Conservation (phyloP, 371 early-diverging fungal species). For the Zopfochytrium polystomum region DNA sequence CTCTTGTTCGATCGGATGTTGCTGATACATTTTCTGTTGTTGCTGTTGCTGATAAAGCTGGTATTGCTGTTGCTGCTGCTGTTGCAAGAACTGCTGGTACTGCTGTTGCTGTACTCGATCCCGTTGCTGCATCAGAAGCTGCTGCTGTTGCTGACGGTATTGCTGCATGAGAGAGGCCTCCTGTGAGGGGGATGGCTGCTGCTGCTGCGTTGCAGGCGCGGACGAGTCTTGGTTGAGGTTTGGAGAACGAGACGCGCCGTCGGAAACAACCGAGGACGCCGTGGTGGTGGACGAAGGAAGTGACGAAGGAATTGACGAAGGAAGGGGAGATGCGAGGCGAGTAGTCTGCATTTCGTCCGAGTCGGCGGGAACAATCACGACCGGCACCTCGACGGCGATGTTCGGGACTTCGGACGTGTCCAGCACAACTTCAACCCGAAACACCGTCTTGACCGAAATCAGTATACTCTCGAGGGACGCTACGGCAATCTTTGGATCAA, state of each 20-base stretch:
- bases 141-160: background rate
- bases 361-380: conserved; percentile 6
- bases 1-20: too few species aligned
- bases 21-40: too few species aligned
- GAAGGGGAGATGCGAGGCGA: background rate
- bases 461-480: conserved; percentile 18
- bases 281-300: background rate
- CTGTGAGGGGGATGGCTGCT: too few species aligned
- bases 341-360: background rate
- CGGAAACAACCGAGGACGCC: background rate
- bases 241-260: background rate
- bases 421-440: conserved; percentile 8
- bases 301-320: background rate
- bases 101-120: conserved; percentile 2
- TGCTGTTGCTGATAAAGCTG: too few species aligned
- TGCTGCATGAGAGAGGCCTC: background rate
- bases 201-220: background rate
- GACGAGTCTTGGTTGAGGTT: background rate
- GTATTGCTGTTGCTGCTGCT: background rate
- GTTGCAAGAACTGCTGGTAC: background rate
- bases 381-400: conserved; percentile 8
- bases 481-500: conserved; percentile 14
- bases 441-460: conserved; percentile 21
- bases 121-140: too few species aligned
- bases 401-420: conserved; percentile 11